Evolutionary conservation across 352 stramenopile genomes (phyloP).

Genomic region (Phytophthora pini): DNA sequence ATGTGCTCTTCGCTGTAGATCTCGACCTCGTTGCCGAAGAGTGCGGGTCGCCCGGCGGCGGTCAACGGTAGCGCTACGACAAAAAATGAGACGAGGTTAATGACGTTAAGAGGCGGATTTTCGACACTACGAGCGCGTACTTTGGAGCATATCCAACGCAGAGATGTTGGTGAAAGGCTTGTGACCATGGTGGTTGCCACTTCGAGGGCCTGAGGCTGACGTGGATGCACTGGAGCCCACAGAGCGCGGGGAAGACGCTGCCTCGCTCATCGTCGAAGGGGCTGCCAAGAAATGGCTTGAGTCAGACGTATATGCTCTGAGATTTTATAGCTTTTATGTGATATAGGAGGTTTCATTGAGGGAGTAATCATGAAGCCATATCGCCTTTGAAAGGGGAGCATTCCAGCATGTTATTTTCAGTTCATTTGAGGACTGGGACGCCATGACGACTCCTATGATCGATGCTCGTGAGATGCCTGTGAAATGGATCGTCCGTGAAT

Average conservation of each 20-base stretch:
- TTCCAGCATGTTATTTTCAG: conserved; percentile 1
- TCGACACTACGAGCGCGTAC: conserved; percentile 37
- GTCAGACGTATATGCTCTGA: background rate
- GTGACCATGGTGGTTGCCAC: conserved; percentile 11
- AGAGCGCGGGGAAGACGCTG: conserved; percentile 37
- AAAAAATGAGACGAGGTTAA: conserved; percentile 13
- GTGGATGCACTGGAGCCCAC: conserved; percentile 25
- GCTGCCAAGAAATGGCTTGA: conserved; percentile 4
- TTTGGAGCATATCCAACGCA: conserved; percentile 72
- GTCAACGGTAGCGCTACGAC: conserved; percentile 71
- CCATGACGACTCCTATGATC: background rate
- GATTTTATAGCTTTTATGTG: conserved; percentile 6
- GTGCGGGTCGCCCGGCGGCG: conserved; percentile 66
- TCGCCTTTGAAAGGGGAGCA: conserved; percentile 11
- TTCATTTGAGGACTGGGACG: background rate
- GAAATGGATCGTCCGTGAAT: conserved; percentile 12
- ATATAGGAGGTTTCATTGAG: conserved; percentile 9
- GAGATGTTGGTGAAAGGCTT: conserved; percentile 35
- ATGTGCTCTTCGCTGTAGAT: conserved; percentile 90
- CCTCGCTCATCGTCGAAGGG: conserved; percentile 36
- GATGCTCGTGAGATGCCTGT: conserved; percentile 18
- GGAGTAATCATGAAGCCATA: conserved; percentile 31
- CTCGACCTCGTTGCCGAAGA: conserved; percentile 86
- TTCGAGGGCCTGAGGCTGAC: conserved; percentile 9
- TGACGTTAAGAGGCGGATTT: background rate